Percentiles rank a stretch among this genome's conserved stretches.
These are phyloP conservation scores for Afroboletus lepidellus DNA, from an alignment of 1,284 basidiomycete species.

Conservation along the genomic window DNA sequence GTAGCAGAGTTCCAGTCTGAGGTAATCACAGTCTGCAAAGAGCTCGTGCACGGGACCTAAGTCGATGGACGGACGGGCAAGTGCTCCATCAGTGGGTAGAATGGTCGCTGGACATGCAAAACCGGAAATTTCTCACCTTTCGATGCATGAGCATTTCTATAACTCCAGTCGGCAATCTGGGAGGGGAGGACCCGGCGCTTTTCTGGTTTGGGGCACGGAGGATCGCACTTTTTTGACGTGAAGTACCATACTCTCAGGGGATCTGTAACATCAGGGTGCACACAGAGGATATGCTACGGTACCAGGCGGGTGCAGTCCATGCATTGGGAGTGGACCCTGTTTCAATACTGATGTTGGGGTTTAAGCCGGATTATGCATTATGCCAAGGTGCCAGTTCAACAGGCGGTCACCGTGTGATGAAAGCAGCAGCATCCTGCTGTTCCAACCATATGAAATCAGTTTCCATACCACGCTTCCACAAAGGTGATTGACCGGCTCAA, in stretches of 20 bases:
- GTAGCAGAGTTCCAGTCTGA: too few relatives aligned
- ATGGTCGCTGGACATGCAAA: too few relatives aligned
- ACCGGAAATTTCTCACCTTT: too few relatives aligned
- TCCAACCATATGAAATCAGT: background rate
- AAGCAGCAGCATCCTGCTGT: background rate
- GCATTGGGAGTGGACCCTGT: background rate
- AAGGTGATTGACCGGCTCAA: background rate
- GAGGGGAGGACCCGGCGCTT: too few relatives aligned
- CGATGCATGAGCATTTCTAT: background rate
- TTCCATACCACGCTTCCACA: background rate
- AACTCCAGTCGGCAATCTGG: background rate
- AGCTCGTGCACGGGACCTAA: too few relatives aligned
- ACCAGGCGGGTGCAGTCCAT: background rate
- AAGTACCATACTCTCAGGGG: too few relatives aligned
- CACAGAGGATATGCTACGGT: background rate
- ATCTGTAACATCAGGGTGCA: background rate
- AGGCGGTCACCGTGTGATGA: background rate
- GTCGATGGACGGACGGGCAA: too few relatives aligned
- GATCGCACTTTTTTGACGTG: too few relatives aligned
- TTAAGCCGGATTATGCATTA: background rate
- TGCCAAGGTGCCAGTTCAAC: background rate
- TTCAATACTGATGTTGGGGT: background rate
- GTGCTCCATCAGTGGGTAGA: too few relatives aligned
- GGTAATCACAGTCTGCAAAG: too few relatives aligned
- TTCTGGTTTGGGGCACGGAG: too few relatives aligned